phyloP scores from a whole-genome alignment of 1,284 basidiomycete genomes.

The Xanthoconium separans region DNA sequence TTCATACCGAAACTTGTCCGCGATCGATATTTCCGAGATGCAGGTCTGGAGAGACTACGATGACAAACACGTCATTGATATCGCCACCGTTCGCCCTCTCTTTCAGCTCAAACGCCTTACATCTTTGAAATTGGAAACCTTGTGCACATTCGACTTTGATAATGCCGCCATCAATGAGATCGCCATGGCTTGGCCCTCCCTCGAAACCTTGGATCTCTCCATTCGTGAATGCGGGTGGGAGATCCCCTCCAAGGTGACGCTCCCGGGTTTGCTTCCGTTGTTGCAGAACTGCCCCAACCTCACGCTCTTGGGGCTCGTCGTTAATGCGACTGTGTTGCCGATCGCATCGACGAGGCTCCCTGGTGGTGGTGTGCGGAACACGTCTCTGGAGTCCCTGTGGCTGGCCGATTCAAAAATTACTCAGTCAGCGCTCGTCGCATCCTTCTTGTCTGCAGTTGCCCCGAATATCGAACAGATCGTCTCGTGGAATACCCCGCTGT shows the following conservation, averaged over 20 bases:
- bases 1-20: slow-evolving; percentile 23
- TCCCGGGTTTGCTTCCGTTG: slow-evolving; percentile 24
- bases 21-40: slow-evolving; percentile 31
- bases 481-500: slow-evolving; percentile 30
- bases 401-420: slow-evolving; percentile 30
- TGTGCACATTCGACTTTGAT: slow-evolving; percentile 28
- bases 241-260: slow-evolving; percentile 28
- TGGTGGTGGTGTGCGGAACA: slow-evolving; percentile 27
- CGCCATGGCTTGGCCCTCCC: slow-evolving; percentile 28
- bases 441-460: slow-evolving; percentile 28
- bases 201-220: slow-evolving; percentile 26
- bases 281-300: slow-evolving; percentile 25
- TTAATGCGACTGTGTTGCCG: slow-evolving; percentile 28
- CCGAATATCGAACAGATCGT: slow-evolving; percentile 29
- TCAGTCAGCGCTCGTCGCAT: slow-evolving; percentile 24
- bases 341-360: slow-evolving; percentile 1
- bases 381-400: slow-evolving; percentile 26
- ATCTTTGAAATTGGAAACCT: slow-evolving; percentile 26
- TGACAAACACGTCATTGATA: slow-evolving; percentile 31
- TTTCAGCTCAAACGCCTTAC: slow-evolving; percentile 20
- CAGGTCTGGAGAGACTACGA: slow-evolving; percentile 30
- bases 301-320: slow-evolving; percentile 22
- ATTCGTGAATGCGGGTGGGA: slow-evolving; percentile 32
- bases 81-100: slow-evolving; percentile 24
- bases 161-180: slow-evolving; percentile 25